Conservation (phyloP, 768 basidiomycete species). For the Hericium erinaceus region DNA sequence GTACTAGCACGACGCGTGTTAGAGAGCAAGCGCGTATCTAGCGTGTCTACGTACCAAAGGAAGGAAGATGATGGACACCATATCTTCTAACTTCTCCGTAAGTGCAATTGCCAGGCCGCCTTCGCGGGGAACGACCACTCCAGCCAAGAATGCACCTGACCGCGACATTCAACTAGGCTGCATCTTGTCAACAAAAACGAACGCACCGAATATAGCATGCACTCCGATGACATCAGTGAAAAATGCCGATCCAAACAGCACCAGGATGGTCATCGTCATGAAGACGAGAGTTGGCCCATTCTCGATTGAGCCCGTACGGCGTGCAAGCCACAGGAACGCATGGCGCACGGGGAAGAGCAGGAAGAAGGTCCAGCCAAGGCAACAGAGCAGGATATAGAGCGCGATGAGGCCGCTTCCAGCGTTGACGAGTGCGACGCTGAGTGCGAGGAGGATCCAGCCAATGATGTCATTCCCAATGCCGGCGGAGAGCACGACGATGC, state of each 20-base stretch:
- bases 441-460: constrained; percentile 75
- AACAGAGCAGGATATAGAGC: constrained; percentile 72
- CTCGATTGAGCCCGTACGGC: constrained; percentile 69
- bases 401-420: constrained; percentile 77
- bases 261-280: constrained; percentile 76
- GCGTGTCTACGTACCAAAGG: constrained; percentile 49
- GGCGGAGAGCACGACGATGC: constrained; percentile 86
- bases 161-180: not conserved
- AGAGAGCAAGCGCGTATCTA: not conserved
- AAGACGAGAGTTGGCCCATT: constrained; percentile 81
- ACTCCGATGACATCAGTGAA: constrained; percentile 92
- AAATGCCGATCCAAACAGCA: constrained; percentile 82
- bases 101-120: constrained; percentile 78
- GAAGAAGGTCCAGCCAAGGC: constrained; percentile 74
- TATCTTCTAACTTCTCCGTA: constrained; percentile 96
- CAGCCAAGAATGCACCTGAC: constrained; percentile 72
- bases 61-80: constrained; percentile 83
- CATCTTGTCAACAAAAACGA: not conserved
- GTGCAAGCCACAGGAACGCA: constrained; percentile 62
- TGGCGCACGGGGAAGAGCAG: constrained; percentile 59
- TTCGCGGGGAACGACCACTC: constrained; percentile 77
- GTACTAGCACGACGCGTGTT: constrained; percentile 39
- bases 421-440: constrained; percentile 89
- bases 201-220: constrained; percentile 78
- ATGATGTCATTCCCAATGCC: constrained; percentile 83